phyloP scores from a whole-genome alignment of 345 rosid genomes.

The Carallia brachiata region DNA sequence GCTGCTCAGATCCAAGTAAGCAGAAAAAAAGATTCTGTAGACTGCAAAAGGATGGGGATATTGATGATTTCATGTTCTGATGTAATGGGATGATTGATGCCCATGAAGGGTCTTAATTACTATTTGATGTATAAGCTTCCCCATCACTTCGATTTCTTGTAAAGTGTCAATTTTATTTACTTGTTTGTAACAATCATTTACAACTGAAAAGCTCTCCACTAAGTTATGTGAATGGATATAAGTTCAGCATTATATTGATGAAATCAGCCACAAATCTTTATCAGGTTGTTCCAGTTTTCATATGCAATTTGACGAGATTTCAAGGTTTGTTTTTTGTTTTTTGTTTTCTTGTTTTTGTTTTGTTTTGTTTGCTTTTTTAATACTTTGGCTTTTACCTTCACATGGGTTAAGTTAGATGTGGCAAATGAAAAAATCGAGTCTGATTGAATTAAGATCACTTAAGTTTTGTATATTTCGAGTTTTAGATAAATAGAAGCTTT shows the following conservation, averaged over 20 bases:
- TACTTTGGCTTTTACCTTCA: too few relatives aligned
- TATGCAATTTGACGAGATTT: not conserved
- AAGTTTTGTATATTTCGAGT: too few relatives aligned
- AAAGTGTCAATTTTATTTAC: constrained; percentile 14
- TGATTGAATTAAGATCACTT: too few relatives aligned
- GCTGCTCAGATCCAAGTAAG: constrained; percentile 49
- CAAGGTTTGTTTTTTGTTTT: not conserved
- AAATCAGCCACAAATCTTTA: not conserved
- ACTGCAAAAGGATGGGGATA: not conserved
- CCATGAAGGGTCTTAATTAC: not conserved
- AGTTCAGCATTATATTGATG: not conserved
- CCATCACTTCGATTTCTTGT: not conserved
- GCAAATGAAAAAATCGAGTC: too few relatives aligned
- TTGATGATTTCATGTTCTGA: not conserved
- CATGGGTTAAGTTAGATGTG: too few relatives aligned
- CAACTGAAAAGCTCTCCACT: not conserved
- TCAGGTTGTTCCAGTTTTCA: not conserved
- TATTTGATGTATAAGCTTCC: constrained; percentile 10
- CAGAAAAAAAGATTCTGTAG: constrained; percentile 21
- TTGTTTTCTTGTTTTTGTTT: too few relatives aligned
- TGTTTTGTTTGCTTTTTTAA: too few relatives aligned
- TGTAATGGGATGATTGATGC: not conserved
- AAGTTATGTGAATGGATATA: not conserved
- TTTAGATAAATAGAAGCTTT: too few relatives aligned
- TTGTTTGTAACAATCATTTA: not conserved